phyloP scores from a whole-genome alignment of 1,284 basidiomycete species.

The Filobasidium uniguttulatum region DNA sequence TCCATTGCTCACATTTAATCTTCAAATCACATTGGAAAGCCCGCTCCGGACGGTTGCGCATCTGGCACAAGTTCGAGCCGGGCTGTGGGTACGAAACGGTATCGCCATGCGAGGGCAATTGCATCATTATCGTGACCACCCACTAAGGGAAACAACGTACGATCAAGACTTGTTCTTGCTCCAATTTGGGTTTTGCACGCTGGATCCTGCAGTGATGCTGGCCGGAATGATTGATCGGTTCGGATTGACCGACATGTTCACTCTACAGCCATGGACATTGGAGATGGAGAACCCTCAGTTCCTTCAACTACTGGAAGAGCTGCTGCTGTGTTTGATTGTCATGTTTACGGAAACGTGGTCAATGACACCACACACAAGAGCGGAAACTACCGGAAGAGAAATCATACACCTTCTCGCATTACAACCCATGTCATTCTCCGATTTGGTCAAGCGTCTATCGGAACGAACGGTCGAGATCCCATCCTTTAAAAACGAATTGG shows the following conservation, averaged over 20 bases:
- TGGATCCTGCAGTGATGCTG: conserved; percentile 68
- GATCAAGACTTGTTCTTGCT: conserved; percentile 92
- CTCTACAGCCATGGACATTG: conserved; percentile 37
- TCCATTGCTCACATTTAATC: background rate
- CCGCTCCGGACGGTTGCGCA: conserved; percentile 70
- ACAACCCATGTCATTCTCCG: conserved; percentile 77
- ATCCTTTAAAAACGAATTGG: conserved; percentile 67
- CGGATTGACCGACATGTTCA: conserved; percentile 44
- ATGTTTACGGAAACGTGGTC: conserved; percentile 71
- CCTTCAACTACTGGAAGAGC: conserved; percentile 79
- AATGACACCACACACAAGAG: conserved; percentile 56
- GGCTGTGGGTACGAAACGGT: conserved; percentile 96
- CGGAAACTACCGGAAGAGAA: conserved; percentile 60
- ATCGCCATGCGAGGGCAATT: conserved; percentile 88
- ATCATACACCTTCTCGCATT: conserved; percentile 84
- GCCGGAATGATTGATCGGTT: conserved; percentile 84
- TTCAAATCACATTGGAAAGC: conserved; percentile 58
- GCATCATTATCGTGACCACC: conserved; percentile 93
- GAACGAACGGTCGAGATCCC: conserved; percentile 79
- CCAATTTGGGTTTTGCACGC: conserved; percentile 64
- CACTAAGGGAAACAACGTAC: conserved; percentile 87
- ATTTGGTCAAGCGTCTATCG: conserved; percentile 78
- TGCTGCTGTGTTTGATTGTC: conserved; percentile 74
- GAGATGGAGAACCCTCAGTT: conserved; percentile 40
- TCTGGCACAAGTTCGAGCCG: conserved; percentile 87